phyloP scores from a whole-genome alignment of 805 yeast genomes.

The Kazachstania viticola region DNA sequence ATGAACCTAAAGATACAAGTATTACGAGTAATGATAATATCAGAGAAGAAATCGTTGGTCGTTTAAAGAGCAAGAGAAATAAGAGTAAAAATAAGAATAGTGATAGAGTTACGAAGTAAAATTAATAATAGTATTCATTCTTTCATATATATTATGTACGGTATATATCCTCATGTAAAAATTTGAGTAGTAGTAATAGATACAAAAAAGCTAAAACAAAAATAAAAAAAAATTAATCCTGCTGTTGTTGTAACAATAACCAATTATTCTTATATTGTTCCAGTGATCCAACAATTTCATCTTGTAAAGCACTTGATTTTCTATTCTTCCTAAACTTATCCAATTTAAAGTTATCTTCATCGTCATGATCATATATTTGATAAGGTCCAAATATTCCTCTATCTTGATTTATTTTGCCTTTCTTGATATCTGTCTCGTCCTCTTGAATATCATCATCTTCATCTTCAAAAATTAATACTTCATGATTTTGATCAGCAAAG shows the following conservation, averaged over 20 bases:
- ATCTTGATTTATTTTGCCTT: too few relatives aligned
- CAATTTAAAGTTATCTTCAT: conserved; percentile 7
- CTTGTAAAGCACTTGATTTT: conserved; percentile 23
- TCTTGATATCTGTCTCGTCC: neutral
- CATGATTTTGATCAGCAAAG: conserved; percentile 19
- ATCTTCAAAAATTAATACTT: conserved; percentile 24
- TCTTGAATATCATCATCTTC: conserved; percentile 11
- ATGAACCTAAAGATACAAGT: conserved; percentile 1
- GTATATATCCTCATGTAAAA: neutral
- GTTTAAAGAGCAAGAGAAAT: neutral
- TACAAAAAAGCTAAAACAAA: conserved; percentile 1
- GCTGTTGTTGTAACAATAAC: conserved; percentile 27
- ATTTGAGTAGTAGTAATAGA: neutral
- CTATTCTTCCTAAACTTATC: conserved; percentile 10
- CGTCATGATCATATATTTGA: conserved; percentile 9
- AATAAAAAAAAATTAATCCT: conserved; percentile 10
- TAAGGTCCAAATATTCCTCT: conserved; percentile 14
- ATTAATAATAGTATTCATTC: neutral
- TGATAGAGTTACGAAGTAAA: neutral
- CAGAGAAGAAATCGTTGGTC: neutral
- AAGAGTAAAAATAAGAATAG: neutral
- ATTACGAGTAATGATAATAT: neutral
- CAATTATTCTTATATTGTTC: conserved; percentile 29
- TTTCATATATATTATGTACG: neutral
- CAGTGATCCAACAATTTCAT: conserved; percentile 25